Evolutionary conservation across 2,329 filamentous ascomycete genomes (phyloP), one percentile per base, ranked within the genome.

Genomic region (Dactylonectria macrodidyma): DNA sequence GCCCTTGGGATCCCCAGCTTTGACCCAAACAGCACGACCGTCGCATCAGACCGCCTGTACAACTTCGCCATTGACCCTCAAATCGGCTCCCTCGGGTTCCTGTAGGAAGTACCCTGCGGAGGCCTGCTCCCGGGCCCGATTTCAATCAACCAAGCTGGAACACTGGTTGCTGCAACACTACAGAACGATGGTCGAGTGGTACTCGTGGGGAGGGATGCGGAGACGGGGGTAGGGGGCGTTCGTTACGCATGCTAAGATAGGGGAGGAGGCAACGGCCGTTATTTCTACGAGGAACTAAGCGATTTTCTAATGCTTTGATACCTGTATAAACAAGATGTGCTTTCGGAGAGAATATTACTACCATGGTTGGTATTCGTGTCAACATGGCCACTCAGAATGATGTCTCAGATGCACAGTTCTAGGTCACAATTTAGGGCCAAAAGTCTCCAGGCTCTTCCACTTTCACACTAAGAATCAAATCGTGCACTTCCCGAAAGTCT

Each of bases 61-160:
- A 89, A 84, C 66, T 93, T 89, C 81, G 76, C 82, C 62, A 87
- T 93, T 71, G 80, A 89, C 72, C 66, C 75, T 2, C 70, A 77
- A 14, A 86, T 85, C n/a, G 92, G 91, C 7, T 82, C 79, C 1
- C 83, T 94, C 30, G 79, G 76, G 0, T 85, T 89, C 63, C 77
- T 88, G 3, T 87, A 91, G 73, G 83, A 89, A 33, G 86, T 86
- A n/a, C 84, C 91, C 0, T 87, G 90, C 0, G 91, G 91, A 56
- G 93, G 93, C 2, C 78, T 81, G 8, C 87, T 85, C 62, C 93
- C 93, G 0, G 86, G 93, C 24, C 91, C 92, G 47, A 92, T 93
- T 78, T 87, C 86, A 58, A 80, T 93, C 64, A 94, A 92, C 78
- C 85, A 84, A 68, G 87, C 85, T 11, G 92, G 92, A 1, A 85